A percentile compares a stretch with the other conserved stretches of the same genome.
Evolutionary conservation across 116 monocot species (phyloP).

Genomic region (Phalaenopsis hybrid): DNA sequence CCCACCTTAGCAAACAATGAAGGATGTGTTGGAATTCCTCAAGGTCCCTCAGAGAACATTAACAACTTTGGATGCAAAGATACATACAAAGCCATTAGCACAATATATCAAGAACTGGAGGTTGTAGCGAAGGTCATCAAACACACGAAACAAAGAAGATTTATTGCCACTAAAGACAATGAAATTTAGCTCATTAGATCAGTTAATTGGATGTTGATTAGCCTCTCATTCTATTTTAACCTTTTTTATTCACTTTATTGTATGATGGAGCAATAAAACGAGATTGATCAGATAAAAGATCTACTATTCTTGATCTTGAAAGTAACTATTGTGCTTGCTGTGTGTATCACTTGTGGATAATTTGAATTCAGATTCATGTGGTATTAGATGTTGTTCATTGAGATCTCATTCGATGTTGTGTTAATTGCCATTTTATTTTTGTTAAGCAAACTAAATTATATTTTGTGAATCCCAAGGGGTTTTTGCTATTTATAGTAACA

Average conservation of each 20-base stretch:
- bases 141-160: conserved; percentile 28
- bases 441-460: no score
- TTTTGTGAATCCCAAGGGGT: no score
- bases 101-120: conserved; percentile 41
- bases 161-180: conserved; percentile 11
- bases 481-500: no score
- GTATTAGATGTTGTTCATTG: no score
- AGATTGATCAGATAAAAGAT: background rate
- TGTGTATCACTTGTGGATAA: background rate
- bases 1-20: conserved; percentile 24
- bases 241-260: background rate
- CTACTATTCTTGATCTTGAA: background rate
- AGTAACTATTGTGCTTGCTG: background rate
- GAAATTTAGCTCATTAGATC: background rate
- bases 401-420: no score
- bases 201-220: background rate
- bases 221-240: background rate
- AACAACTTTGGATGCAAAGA: conserved; percentile 40
- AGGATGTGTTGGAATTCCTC: conserved; percentile 40
- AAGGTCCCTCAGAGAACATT: conserved; percentile 28
- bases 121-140: conserved; percentile 27
- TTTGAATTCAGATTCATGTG: background rate
- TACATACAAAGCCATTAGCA: conserved; percentile 42
- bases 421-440: no score
- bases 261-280: conserved; percentile 1